Evolutionary conservation across 2,329 filamentous ascomycete genomes (phyloP).

Genomic region (Rugonectria rugulosa): DNA sequence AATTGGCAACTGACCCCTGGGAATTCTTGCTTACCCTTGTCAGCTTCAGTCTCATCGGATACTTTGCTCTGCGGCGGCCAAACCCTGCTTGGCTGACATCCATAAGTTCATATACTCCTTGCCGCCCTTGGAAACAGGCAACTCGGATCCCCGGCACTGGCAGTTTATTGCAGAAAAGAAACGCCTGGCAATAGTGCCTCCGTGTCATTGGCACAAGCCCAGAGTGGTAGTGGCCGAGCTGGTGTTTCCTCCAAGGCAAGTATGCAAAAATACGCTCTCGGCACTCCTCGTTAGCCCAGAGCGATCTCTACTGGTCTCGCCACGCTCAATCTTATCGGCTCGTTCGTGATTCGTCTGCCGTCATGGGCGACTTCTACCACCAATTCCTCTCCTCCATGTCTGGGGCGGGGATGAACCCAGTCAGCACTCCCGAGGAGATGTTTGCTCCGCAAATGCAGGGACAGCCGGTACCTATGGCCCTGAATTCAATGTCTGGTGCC

Average conservation of each 20-base stretch:
- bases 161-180: constrained; percentile 15
- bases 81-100: constrained; percentile 4
- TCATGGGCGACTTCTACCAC: constrained; percentile 65
- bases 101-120: constrained; percentile 21
- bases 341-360: constrained; percentile 12
- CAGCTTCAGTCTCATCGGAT: constrained; percentile 11
- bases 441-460: constrained; percentile 47
- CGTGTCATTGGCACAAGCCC: constrained; percentile 10
- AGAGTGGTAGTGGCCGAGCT: constrained; percentile 16
- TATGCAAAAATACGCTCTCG: constrained; percentile 31
- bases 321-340: constrained; percentile 13
- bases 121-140: constrained; percentile 15
- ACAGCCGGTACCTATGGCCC: constrained; percentile 38
- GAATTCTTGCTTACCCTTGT: constrained; percentile 20
- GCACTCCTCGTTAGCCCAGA: constrained; percentile 6
- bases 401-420: constrained; percentile 51
- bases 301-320: constrained; percentile 19
- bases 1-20: constrained; percentile 24
- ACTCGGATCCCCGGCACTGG: constrained; percentile 13
- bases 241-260: constrained; percentile 22
- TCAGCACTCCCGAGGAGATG: constrained; percentile 50
- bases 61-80: constrained; percentile 10
- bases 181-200: constrained; percentile 9
- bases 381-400: constrained; percentile 63
- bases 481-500: constrained; percentile 48